A percentile compares a stretch with the other conserved stretches of the same genome.
Evolutionary conservation across 2,329 filamentous ascomycete genomes (phyloP).

Genomic region (Nemania diffusa): DNA sequence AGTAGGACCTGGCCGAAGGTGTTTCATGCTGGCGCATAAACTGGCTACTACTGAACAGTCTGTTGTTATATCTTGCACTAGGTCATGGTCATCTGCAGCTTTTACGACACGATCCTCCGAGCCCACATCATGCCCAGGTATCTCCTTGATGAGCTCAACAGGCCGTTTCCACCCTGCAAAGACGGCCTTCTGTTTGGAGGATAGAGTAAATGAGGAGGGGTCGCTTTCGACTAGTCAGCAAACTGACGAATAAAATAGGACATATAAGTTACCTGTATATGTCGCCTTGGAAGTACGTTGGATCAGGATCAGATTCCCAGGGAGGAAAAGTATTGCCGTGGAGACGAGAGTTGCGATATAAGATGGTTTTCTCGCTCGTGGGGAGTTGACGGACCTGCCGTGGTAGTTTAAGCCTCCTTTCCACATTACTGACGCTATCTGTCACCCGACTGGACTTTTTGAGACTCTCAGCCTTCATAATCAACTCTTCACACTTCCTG

Average conservation of each 20-base stretch:
- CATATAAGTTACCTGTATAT: slow-evolving; percentile 69
- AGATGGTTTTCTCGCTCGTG: slow-evolving; percentile 77
- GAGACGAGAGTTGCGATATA: slow-evolving; percentile 80
- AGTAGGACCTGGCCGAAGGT: slow-evolving; percentile 73
- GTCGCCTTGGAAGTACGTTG: slow-evolving; percentile 70
- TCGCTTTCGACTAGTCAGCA: slow-evolving; percentile 66
- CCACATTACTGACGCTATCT: slow-evolving; percentile 40
- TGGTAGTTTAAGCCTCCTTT: slow-evolving; percentile 48
- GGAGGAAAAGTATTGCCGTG: slow-evolving; percentile 87
- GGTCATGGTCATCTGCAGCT: slow-evolving; percentile 71
- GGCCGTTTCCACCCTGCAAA: slow-evolving; percentile 88
- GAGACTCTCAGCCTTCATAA: slow-evolving; percentile 78
- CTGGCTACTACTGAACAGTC: slow-evolving; percentile 98
- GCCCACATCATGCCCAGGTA: slow-evolving; percentile 5
- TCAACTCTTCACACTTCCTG: slow-evolving; percentile 74
- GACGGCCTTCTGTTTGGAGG: slow-evolving; percentile 76
- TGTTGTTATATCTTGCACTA: slow-evolving; percentile 94
- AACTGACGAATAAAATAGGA: background rate
- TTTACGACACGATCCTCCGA: slow-evolving; percentile 42
- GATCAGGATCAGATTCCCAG: slow-evolving; percentile 74
- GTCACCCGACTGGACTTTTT: slow-evolving; percentile 59
- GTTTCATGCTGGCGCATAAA: slow-evolving; percentile 81
- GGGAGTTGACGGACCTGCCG: slow-evolving; percentile 69
- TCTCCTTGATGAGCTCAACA: slow-evolving; percentile 67
- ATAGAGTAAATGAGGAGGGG: slow-evolving; percentile 74